Evolutionary conservation across 164 flowering plant species (phyloP).

Genomic region (Chimonanthus salicifolius): DNA sequence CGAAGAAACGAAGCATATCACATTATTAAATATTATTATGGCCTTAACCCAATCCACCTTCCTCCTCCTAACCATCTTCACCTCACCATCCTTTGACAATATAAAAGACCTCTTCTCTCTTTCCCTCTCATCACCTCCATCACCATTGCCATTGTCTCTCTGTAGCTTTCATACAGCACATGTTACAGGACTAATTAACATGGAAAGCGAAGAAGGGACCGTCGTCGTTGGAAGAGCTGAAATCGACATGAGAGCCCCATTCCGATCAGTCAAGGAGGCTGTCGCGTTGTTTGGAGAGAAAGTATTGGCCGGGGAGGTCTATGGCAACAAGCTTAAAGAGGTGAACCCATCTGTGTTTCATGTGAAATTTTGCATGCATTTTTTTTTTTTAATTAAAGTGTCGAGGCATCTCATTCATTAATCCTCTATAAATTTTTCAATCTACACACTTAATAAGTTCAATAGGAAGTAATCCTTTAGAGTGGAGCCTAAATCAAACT

Average conservation of each 20-base stretch:
- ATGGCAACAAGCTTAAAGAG: conserved; percentile 64
- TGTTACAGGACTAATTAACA: conserved; percentile 2
- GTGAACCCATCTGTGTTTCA: conserved; percentile 15
- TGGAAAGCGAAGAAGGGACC: conserved; percentile 27
- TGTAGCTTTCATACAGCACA: neutral
- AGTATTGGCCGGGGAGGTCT: conserved; percentile 64
- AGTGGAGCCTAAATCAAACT: too few species aligned
- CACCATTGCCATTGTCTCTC: conserved; percentile 4
- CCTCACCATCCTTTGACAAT: neutral
- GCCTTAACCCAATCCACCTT: neutral
- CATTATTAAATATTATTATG: conserved; percentile 10
- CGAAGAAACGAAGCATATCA: conserved; percentile 67
- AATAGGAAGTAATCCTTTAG: too few species aligned
- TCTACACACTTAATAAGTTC: too few species aligned
- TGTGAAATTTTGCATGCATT: too few species aligned
- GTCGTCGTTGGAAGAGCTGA: conserved; percentile 41
- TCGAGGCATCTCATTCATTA: too few species aligned
- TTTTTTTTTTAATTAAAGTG: too few species aligned
- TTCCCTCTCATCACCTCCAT: conserved; percentile 8
- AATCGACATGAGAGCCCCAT: conserved; percentile 66
- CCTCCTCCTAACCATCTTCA: neutral
- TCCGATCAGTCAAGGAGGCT: conserved; percentile 73
- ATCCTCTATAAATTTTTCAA: too few species aligned
- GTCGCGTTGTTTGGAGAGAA: conserved; percentile 72
- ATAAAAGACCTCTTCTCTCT: neutral